Conservation (phyloP, 495 filamentous ascomycete genomes). For the Ramalina peruviana region DNA sequence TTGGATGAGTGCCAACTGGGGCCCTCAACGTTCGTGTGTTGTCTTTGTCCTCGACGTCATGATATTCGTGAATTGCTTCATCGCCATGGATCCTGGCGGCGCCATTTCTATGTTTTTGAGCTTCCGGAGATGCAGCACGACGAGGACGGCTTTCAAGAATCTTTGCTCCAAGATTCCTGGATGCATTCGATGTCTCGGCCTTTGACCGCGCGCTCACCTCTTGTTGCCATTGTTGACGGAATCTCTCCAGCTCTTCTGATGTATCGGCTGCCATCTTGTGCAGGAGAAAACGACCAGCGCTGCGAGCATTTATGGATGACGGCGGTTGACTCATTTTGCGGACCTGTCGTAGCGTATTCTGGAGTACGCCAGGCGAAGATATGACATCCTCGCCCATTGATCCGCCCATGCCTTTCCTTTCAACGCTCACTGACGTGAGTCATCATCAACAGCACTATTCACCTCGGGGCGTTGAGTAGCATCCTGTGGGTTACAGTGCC, state of each 20-base stretch:
- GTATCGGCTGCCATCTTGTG: slow-evolving; percentile 30
- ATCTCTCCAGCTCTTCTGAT: slow-evolving; percentile 60
- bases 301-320: background rate
- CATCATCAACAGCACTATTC: too few species aligned
- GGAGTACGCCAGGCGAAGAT: too few species aligned
- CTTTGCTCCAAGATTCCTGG: slow-evolving; percentile 10
- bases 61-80: slow-evolving; percentile 28
- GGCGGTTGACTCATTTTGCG: background rate
- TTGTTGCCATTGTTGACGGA: slow-evolving; percentile 70
- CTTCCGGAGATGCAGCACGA: slow-evolving; percentile 21
- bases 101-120: slow-evolving; percentile 20
- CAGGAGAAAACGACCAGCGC: background rate
- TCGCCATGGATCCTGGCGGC: slow-evolving; percentile 26
- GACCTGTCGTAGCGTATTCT: background rate
- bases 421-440: too few species aligned
- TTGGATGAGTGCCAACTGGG: slow-evolving; percentile 13
- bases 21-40: slow-evolving; percentile 28
- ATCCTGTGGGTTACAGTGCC: background rate
- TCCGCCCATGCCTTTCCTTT: too few species aligned
- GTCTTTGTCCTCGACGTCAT: slow-evolving; percentile 30
- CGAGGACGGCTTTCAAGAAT: slow-evolving; percentile 15
- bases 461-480: background rate
- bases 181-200: slow-evolving; percentile 9
- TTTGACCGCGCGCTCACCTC: slow-evolving; percentile 52
- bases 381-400: too few species aligned